Percentiles rank a stretch among this genome's conserved stretches.
Conservation (phyloP, 164 flowering plant genomes). For the Sextonia rubra region DNA sequence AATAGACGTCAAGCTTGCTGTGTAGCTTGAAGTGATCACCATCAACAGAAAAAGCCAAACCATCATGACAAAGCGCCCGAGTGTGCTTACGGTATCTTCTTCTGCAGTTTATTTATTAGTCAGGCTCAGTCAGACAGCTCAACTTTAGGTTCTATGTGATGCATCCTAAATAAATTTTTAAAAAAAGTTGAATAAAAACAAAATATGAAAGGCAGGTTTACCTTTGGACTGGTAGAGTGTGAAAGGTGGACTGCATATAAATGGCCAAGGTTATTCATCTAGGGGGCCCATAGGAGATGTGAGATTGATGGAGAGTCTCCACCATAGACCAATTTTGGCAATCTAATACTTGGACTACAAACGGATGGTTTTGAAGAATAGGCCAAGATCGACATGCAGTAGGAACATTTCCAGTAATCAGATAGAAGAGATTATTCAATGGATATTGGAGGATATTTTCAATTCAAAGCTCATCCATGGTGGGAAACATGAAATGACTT, state of each 20-base stretch:
- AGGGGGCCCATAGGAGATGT: background rate
- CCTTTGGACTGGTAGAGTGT: background rate
- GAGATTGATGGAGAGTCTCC: background rate
- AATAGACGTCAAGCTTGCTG: constrained; percentile 81
- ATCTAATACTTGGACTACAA: background rate
- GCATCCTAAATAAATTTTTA: background rate
- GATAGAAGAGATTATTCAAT: no score
- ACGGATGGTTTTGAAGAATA: no score
- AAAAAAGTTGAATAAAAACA: no score
- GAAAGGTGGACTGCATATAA: background rate
- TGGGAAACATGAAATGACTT: no score
- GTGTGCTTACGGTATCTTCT: constrained; percentile 55
- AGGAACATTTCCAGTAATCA: no score
- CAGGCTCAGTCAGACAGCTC: background rate
- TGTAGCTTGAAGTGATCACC: constrained; percentile 75
- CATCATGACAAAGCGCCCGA: constrained; percentile 68
- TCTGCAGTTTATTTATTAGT: constrained; percentile 33
- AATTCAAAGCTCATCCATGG: no score
- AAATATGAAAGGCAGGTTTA: no score
- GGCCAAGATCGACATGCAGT: no score
- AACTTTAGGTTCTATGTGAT: background rate
- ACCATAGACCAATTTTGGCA: background rate
- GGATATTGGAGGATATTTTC: no score
- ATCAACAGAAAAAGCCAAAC: constrained; percentile 75
- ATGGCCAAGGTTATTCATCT: background rate